phyloP scores from a whole-genome alignment of 768 basidiomycete genomes.

The Lactarius psammicola region DNA sequence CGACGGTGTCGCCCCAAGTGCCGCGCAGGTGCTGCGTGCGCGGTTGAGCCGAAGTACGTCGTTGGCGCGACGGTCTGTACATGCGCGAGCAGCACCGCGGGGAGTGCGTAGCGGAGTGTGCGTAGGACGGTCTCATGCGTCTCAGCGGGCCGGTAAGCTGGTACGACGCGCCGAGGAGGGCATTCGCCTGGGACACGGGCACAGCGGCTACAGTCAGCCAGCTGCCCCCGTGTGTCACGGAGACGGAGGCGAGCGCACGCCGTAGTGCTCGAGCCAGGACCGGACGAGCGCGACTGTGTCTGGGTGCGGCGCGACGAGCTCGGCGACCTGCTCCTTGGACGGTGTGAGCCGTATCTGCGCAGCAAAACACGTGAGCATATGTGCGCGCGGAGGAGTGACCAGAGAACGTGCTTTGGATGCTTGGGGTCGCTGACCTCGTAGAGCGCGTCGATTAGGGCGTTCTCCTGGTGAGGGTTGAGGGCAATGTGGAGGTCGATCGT shows the following conservation, averaged over 20 bases:
- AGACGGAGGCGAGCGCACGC: constrained; percentile 39
- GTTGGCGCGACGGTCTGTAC: constrained; percentile 57
- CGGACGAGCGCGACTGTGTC: constrained; percentile 51
- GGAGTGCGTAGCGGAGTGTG: constrained; percentile 59
- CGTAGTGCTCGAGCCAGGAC: constrained; percentile 55
- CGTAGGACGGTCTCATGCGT: constrained; percentile 54
- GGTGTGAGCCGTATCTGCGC: constrained; percentile 55
- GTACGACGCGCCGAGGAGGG: constrained; percentile 58
- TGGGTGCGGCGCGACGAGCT: constrained; percentile 52
- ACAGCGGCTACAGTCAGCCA: constrained; percentile 54
- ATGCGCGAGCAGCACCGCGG: constrained; percentile 51
- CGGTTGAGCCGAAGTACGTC: constrained; percentile 65
- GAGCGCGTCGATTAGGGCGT: constrained; percentile 20
- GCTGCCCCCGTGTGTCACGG: constrained; percentile 49
- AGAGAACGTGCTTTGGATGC: constrained; percentile 12
- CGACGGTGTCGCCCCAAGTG: too few relatives aligned
- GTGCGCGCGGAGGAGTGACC: neutral
- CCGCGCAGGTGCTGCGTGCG: constrained; percentile 26
- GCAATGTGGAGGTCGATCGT: constrained; percentile 27
- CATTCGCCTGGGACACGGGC: constrained; percentile 55
- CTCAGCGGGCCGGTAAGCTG: constrained; percentile 51
- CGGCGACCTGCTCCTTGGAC: constrained; percentile 55
- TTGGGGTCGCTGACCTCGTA: constrained; percentile 26
- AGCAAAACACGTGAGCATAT: too few relatives aligned
- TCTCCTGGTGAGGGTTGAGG: constrained; percentile 22